Conservation (phyloP, 1,284 basidiomycete genomes). For the Marasmius fiardii region DNA sequence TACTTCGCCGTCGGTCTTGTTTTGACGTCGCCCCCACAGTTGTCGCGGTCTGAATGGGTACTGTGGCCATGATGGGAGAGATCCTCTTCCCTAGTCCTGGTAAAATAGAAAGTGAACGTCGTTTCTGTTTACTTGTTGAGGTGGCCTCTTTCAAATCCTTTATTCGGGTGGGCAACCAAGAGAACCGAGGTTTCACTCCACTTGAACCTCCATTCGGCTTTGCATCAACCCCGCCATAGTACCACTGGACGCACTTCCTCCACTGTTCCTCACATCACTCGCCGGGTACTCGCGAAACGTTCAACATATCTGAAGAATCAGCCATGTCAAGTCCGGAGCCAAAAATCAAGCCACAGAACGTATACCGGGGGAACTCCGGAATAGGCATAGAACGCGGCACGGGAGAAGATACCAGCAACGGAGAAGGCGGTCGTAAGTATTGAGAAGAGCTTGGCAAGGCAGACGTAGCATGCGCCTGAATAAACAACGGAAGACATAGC, state of each 20-base stretch:
- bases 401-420: not conserved
- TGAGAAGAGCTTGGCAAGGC: not conserved
- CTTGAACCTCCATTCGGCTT: not conserved
- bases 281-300: not conserved
- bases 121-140: not conserved
- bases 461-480: not conserved
- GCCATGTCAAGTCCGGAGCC: not conserved
- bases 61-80: not conserved
- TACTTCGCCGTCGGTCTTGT: not conserved
- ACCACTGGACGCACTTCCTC: not conserved
- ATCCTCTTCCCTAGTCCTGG: not conserved
- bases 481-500: not conserved
- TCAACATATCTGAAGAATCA: not conserved
- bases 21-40: too few species aligned
- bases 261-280: constrained; percentile 2
- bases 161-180: not conserved
- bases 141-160: not conserved
- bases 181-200: not conserved
- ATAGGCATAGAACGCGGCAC: not conserved
- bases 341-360: not conserved
- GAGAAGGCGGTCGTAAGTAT: not conserved
- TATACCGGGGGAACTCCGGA: not conserved
- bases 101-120: not conserved
- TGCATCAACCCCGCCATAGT: not conserved
- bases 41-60: not conserved